Conservation (phyloP, 768 basidiomycete genomes). For the Rhizopogon salebrosus region DNA sequence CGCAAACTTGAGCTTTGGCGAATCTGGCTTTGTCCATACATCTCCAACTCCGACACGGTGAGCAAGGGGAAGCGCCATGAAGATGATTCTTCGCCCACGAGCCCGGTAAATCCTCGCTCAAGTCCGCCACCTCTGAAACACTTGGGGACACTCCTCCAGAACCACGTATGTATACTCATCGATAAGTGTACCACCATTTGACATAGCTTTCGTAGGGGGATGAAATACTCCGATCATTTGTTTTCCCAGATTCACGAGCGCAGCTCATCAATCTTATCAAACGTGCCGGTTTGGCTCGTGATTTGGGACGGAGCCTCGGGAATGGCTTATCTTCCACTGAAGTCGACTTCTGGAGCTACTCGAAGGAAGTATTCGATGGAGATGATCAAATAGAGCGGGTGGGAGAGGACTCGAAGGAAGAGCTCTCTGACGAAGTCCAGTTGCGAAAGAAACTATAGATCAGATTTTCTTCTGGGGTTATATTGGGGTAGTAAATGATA, state of each 20-base stretch:
- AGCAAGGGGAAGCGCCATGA: slow-evolving; percentile 43
- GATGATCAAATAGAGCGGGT: neutral
- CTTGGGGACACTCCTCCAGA: slow-evolving; percentile 47
- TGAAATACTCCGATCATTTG: slow-evolving; percentile 51
- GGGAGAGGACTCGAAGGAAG: neutral
- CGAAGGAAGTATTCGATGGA: slow-evolving; percentile 9
- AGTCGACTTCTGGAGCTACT: slow-evolving; percentile 71
- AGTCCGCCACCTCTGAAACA: slow-evolving; percentile 33
- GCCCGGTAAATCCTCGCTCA: slow-evolving; percentile 3
- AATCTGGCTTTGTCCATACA: slow-evolving; percentile 53
- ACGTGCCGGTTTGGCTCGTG: slow-evolving; percentile 37
- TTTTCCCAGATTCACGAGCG: slow-evolving; percentile 74
- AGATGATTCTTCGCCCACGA: slow-evolving; percentile 24
- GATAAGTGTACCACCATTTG: slow-evolving; percentile 6
- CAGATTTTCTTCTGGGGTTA: too few relatives aligned
- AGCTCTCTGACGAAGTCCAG: neutral
- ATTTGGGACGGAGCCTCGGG: slow-evolving; percentile 19
- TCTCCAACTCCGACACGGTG: slow-evolving; percentile 16
- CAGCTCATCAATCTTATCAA: slow-evolving; percentile 55
- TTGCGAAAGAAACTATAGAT: neutral
- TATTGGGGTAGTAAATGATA: too few relatives aligned
- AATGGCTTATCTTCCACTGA: slow-evolving; percentile 29
- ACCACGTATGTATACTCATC: slow-evolving; percentile 46
- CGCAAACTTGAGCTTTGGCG: slow-evolving; percentile 74
- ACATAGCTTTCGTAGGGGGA: slow-evolving; percentile 37